Evolutionary conservation across 139 green algal species (phyloP).

Genomic region (Chlamydomonas sp.): DNA sequence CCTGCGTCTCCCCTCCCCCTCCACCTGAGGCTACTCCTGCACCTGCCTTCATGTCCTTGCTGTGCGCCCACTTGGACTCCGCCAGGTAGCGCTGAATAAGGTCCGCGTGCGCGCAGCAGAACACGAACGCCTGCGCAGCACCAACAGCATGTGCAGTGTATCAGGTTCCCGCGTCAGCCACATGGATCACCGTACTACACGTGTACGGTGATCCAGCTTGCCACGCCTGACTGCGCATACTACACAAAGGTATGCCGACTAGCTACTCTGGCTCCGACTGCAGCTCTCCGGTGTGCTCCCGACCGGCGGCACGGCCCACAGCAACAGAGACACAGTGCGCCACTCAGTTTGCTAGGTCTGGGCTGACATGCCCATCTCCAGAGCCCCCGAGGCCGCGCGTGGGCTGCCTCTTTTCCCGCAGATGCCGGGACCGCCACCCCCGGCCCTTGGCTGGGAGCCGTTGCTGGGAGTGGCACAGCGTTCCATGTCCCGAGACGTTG

Average conservation of each 20-base stretch:
- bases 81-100: conserved; percentile 79
- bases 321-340: too few species aligned
- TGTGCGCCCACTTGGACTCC: conserved; percentile 70
- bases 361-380: too few species aligned
- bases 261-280: not conserved
- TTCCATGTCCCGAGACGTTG: too few species aligned
- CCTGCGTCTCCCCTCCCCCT: not conserved
- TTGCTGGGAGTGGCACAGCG: too few species aligned
- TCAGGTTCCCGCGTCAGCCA: not conserved
- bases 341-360: too few species aligned
- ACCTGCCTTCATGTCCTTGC: conserved; percentile 29
- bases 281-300: not conserved
- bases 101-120: conserved; percentile 88
- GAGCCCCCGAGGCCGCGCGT: too few species aligned
- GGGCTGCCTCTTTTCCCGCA: too few species aligned
- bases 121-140: conserved; percentile 74
- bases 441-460: too few species aligned
- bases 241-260: not conserved
- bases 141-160: not conserved
- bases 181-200: not conserved
- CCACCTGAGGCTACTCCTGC: conserved; percentile 25
- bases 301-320: too few species aligned
- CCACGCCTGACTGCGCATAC: not conserved
- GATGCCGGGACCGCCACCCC: too few species aligned
- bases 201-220: not conserved